Evolutionary conservation across 495 filamentous ascomycete genomes (phyloP).

Genomic region (Clohesyomyces aquaticus): DNA sequence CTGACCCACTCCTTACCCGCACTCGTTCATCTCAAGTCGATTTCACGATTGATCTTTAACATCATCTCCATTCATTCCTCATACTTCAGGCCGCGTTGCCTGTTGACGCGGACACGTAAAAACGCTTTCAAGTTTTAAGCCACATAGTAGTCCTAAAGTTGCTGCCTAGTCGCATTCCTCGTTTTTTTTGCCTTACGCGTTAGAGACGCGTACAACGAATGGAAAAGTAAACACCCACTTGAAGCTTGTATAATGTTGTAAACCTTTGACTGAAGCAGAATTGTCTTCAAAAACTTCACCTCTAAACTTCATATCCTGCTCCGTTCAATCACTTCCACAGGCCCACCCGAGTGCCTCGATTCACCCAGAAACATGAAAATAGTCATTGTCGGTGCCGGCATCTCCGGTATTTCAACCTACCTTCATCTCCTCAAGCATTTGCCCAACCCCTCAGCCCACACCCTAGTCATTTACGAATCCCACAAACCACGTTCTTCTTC

Average conservation of each 20-base stretch:
- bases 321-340: neutral
- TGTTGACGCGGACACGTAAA: neutral
- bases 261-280: too few relatives aligned
- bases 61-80: neutral
- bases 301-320: neutral
- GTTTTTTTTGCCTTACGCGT: neutral
- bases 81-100: neutral
- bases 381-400: conserved; percentile 59
- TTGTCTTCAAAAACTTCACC: too few relatives aligned
- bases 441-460: conserved; percentile 31
- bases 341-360: neutral
- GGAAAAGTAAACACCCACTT: neutral
- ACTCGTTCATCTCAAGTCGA: neutral
- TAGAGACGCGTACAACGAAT: neutral
- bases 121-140: neutral
- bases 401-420: conserved; percentile 55
- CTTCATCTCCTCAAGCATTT: conserved; percentile 57
- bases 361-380: conserved; percentile 60
- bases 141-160: neutral
- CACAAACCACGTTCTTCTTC: conserved; percentile 44
- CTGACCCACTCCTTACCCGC: neutral
- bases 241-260: too few relatives aligned
- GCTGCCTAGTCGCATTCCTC: conserved; percentile 6
- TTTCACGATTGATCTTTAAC: neutral
- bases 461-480: conserved; percentile 51